Base-by-base conservation (phyloP, 345 rosid genomes). In the Reutealis trisperma region DNA sequence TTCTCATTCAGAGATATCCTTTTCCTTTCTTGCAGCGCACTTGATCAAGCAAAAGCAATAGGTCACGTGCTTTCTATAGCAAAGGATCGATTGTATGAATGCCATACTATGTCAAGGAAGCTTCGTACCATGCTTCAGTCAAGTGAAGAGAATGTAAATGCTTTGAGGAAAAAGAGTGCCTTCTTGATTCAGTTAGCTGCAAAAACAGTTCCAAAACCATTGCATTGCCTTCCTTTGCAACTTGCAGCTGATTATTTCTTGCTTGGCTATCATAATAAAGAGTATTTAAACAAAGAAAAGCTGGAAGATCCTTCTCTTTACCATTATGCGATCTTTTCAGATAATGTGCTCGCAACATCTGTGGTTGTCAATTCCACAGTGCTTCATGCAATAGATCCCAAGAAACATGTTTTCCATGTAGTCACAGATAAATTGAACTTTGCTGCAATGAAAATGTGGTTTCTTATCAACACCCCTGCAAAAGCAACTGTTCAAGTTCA, bases 101-200 rank as follows among this genome's bases (percentile, higher is more conserved):
- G 98, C 78, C 87, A 83, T 73, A 86, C 82, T 64, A 87, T 94
- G 81, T 88, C 90, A 47, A 89, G 93, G 79, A 94, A 92, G 84
- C 82, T 92, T 47, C 84, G 98, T 71, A 92, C 90, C 71, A 94
- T 92, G 94, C 92, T 96, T 79, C 98, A 89, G 81, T 90, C 89
- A 81, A 81, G 88, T 51, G 95, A 92, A 83, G 89, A 86, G 69
- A 83, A 80, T 66, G 86, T 96, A 44, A 90, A 77, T 75, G 83
- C 89, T 19, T 61, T 88, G 68, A 94, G 82, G 92, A 96, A 89
- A 81, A 92, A 89, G 85, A 92, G 97, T 76, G 86, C 93, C 37
- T 94, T 92, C 86, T 88, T 96, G 84, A 94, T 90, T 89, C 98
- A 96, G 85, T 83, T 94, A 70, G 99, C 99, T 19, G 98, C 99